Evolutionary conservation across 2,329 filamentous ascomycete species (phyloP).

Genomic region (Claviceps sp.): DNA sequence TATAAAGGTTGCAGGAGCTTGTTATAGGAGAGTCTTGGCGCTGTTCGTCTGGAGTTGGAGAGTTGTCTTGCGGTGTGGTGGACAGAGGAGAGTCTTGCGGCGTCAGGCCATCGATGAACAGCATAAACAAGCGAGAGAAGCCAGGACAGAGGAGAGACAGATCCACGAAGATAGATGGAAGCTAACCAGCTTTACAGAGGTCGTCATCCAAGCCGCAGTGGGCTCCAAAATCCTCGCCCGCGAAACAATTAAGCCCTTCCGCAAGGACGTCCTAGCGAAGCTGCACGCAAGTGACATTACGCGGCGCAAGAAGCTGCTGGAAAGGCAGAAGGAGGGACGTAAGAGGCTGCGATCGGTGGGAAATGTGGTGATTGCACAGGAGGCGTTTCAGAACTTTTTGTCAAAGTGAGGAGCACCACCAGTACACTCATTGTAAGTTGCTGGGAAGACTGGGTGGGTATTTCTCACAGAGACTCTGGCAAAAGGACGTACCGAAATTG

Average conservation of each 20-base stretch:
- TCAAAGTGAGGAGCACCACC: slow-evolving; percentile 43
- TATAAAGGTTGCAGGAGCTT: too few relatives aligned
- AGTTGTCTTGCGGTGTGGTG: too few relatives aligned
- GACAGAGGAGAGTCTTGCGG: too few relatives aligned
- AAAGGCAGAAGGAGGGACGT: slow-evolving; percentile 92
- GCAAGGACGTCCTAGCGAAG: slow-evolving; percentile 89
- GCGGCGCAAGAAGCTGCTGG: slow-evolving; percentile 71
- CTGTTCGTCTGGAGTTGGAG: too few relatives aligned
- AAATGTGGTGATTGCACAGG: slow-evolving; percentile 92
- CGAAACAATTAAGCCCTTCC: slow-evolving; percentile 91
- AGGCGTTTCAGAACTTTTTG: slow-evolving; percentile 88
- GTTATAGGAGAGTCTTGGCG: too few relatives aligned
- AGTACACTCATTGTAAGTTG: too few relatives aligned
- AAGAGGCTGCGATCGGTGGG: slow-evolving; percentile 76
- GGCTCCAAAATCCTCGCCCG: slow-evolving; percentile 74
- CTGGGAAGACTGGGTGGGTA: too few relatives aligned
- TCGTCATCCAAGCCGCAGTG: slow-evolving; percentile 83
- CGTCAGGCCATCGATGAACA: too few relatives aligned
- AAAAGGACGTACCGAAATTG: too few relatives aligned
- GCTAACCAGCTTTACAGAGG: slow-evolving; percentile 39
- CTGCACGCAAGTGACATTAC: slow-evolving; percentile 83
- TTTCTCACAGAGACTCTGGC: too few relatives aligned
- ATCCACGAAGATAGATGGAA: not conserved
- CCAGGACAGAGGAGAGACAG: not conserved
- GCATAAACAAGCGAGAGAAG: too few relatives aligned